These are phyloP conservation scores for Tetrapisispora namnaoensis DNA, from an alignment of 805 yeast genomes.

Conservation along the genomic window DNA sequence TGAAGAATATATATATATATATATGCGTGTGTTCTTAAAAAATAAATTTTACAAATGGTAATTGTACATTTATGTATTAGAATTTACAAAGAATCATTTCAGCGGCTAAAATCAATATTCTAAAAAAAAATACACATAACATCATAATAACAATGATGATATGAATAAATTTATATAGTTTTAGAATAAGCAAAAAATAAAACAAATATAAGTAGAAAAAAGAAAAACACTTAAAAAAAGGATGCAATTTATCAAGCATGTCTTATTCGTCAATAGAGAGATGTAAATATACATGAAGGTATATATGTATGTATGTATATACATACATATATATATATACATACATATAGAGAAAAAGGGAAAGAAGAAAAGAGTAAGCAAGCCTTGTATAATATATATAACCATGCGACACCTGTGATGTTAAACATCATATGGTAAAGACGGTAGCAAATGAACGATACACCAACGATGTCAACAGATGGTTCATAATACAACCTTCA, in stretches of 20 bases:
- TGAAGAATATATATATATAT: too few species aligned
- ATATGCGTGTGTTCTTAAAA: not conserved
- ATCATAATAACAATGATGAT: not conserved
- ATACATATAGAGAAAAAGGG: too few species aligned
- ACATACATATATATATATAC: not conserved
- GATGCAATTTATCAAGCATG: too few species aligned
- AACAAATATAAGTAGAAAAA: too few species aligned
- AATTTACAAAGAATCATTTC: not conserved
- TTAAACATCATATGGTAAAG: too few species aligned
- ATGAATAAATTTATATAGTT: not conserved
- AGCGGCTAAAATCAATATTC: conserved; percentile 1
- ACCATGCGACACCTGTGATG: too few species aligned
- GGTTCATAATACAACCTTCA: too few species aligned
- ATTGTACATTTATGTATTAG: not conserved
- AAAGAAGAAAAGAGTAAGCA: too few species aligned
- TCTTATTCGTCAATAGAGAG: not conserved
- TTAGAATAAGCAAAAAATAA: not conserved
- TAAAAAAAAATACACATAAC: not conserved
- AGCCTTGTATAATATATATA: too few species aligned
- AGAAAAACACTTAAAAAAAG: too few species aligned
- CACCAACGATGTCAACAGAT: too few species aligned
- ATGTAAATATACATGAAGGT: not conserved
- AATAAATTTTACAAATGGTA: not conserved
- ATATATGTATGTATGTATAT: not conserved
- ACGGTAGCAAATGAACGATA: too few species aligned